Percentiles rank a stretch among this genome's conserved stretches.
Conservation (phyloP, 2,329 filamentous ascomycete species). For the Aurifilum marmelostoma region DNA sequence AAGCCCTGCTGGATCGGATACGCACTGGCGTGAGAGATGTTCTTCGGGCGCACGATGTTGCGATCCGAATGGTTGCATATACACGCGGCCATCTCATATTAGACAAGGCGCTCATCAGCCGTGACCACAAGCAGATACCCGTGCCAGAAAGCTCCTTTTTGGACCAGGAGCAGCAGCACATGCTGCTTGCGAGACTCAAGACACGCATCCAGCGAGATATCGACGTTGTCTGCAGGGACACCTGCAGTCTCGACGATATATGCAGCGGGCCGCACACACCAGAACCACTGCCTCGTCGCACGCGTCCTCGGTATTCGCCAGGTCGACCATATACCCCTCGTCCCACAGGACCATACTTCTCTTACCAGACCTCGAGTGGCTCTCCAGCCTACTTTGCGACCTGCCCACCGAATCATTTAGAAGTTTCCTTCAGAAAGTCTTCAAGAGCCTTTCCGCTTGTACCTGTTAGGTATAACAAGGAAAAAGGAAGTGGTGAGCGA, state of each 20-base stretch:
- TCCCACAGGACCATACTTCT: background rate
- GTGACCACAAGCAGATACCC: constrained; percentile 38
- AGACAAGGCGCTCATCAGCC: constrained; percentile 51
- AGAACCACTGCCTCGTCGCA: constrained; percentile 14
- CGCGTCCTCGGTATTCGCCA: background rate
- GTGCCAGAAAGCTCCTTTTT: background rate
- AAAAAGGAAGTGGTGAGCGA: background rate
- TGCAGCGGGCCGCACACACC: constrained; percentile 33
- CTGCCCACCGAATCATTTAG: background rate
- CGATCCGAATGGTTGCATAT: constrained; percentile 51
- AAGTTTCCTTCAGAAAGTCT: constrained; percentile 5
- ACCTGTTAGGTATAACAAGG: constrained; percentile 28
- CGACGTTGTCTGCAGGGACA: constrained; percentile 55
- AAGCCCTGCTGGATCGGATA: constrained; percentile 54
- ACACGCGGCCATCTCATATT: constrained; percentile 58
- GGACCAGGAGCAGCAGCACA: constrained; percentile 32
- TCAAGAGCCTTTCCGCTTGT: constrained; percentile 33
- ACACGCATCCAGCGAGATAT: constrained; percentile 53
- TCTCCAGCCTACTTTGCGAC: constrained; percentile 18
- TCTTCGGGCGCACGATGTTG: constrained; percentile 50
- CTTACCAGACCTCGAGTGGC: constrained; percentile 1
- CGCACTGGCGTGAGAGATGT: constrained; percentile 55
- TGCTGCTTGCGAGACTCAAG: constrained; percentile 45
- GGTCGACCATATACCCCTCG: constrained; percentile 22
- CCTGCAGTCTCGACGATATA: constrained; percentile 48